Evolutionary conservation across 495 filamentous ascomycete genomes (phyloP).

Genomic region (Immersiella caudata): DNA sequence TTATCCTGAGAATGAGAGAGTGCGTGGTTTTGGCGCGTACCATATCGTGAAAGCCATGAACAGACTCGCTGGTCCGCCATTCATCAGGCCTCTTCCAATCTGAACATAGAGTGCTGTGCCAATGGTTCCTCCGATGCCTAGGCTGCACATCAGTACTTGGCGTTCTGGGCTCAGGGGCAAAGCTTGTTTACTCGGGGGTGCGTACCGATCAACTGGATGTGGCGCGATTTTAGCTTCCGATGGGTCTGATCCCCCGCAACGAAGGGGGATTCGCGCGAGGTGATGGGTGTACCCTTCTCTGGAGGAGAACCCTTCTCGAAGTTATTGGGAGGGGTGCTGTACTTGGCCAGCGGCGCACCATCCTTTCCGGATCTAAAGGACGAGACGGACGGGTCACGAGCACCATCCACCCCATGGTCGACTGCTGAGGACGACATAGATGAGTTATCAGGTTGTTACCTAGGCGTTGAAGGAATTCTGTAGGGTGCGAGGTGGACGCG

Average conservation of each 20-base stretch:
- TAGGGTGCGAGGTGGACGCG: constrained; percentile 20
- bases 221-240: constrained; percentile 50
- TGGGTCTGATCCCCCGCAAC: constrained; percentile 38
- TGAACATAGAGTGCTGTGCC: constrained; percentile 45
- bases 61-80: constrained; percentile 74
- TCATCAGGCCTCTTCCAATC: constrained; percentile 67
- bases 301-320: background rate
- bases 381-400: background rate
- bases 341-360: background rate
- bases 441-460: background rate
- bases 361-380: background rate
- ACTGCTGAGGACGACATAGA: constrained; percentile 16
- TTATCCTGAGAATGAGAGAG: background rate
- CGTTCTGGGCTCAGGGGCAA: constrained; percentile 45
- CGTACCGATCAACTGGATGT: constrained; percentile 56
- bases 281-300: background rate
- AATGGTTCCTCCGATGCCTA: constrained; percentile 62
- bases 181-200: constrained; percentile 12
- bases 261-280: constrained; percentile 2
- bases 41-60: constrained; percentile 77
- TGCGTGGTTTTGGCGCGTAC: constrained; percentile 36
- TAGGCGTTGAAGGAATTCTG: constrained; percentile 9
- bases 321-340: background rate
- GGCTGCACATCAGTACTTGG: background rate
- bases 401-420: background rate